These are phyloP conservation scores for Carex arenaria DNA, from an alignment of 202 grass and related monocot genomes.

Conservation along the genomic window DNA sequence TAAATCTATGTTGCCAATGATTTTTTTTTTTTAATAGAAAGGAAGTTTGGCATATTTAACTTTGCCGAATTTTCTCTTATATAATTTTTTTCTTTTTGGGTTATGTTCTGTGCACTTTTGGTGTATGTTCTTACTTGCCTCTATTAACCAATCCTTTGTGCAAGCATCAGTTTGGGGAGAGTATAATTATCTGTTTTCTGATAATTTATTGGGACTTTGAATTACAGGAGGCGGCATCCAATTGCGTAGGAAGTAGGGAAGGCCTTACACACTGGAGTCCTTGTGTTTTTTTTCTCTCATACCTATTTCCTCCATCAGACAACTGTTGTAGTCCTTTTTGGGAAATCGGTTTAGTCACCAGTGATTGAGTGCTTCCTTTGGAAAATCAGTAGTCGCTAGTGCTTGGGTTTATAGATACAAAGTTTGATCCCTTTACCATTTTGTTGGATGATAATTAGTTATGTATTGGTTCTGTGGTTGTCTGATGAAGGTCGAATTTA, in stretches of 20 bases:
- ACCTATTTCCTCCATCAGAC: neutral
- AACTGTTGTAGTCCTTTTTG: conserved; percentile 10
- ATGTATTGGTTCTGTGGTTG: conserved; percentile 17
- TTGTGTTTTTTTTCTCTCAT: neutral
- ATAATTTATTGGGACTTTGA: neutral
- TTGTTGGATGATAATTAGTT: conserved; percentile 2
- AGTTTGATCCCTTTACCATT: neutral
- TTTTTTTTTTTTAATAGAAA: neutral
- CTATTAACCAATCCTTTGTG: neutral
- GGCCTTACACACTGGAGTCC: neutral
- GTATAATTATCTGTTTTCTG: neutral
- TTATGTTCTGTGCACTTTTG: neutral
- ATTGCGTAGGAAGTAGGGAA: conserved; percentile 49
- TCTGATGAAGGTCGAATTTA: conserved; percentile 7
- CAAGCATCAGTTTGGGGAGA: neutral
- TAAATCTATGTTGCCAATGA: neutral
- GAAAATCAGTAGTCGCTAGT: neutral
- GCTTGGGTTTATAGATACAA: neutral
- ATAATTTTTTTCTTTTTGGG: neutral
- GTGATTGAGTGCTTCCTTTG: neutral
- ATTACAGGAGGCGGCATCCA: conserved; percentile 89
- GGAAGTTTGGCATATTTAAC: neutral
- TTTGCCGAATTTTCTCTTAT: neutral
- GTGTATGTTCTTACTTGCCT: neutral
- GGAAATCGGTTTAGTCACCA: neutral